Evolutionary conservation across 179 eudicot species (phyloP).

Genomic region (Dionaea muscipula): DNA sequence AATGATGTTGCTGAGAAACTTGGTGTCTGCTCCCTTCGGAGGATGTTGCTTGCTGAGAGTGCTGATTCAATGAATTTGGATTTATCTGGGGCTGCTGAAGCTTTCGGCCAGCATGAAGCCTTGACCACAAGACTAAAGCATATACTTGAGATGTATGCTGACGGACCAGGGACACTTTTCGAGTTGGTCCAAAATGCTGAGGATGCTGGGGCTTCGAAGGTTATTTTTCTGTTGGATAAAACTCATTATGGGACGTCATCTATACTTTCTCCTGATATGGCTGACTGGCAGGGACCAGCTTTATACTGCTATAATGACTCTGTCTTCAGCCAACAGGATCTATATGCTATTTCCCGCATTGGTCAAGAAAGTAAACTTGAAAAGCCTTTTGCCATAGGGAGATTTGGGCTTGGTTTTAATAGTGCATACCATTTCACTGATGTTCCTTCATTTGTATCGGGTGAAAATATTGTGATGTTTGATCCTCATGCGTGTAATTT

Average conservation of each 20-base stretch:
- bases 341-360: conserved; percentile 93
- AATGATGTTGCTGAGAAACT: conserved; percentile 98
- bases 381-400: conserved; percentile 96
- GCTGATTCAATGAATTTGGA: conserved; percentile 96
- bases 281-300: conserved; percentile 99
- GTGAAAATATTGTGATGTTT: conserved; percentile 97
- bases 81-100: conserved; percentile 96
- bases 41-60: conserved; percentile 96
- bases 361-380: conserved; percentile 99
- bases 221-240: conserved; percentile 76
- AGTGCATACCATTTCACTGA: conserved; percentile 98
- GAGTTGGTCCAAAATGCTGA: conserved; percentile 99
- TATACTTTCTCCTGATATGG: conserved; percentile 98
- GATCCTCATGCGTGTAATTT: conserved; percentile 98
- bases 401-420: conserved; percentile 98
- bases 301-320: conserved; percentile 94
- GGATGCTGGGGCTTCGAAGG: conserved; percentile 96
- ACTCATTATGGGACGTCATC: conserved; percentile 95
- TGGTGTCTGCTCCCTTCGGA: conserved; percentile 90
- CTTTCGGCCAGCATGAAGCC: conserved; percentile 99
- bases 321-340: conserved; percentile 84
- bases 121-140: conserved; percentile 95
- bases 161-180: conserved; percentile 95
- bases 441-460: conserved; percentile 90
- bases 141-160: conserved; percentile 99